Evolutionary conservation across 768 basidiomycete genomes (phyloP).

Genomic region (Panellus pusillus): DNA sequence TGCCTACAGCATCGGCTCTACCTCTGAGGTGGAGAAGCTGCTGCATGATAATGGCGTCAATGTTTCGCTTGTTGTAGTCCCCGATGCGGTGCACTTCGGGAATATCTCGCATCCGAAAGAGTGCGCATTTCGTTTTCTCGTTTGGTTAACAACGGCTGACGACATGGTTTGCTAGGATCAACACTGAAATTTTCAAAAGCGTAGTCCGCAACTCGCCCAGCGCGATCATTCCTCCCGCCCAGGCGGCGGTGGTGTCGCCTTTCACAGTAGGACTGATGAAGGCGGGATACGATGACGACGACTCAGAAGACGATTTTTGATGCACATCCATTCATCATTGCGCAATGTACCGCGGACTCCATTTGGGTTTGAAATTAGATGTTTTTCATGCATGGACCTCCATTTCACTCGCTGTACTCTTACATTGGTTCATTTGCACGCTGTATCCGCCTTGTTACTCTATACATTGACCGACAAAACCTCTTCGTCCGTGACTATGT

Average conservation of each 20-base stretch:
- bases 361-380: not conserved
- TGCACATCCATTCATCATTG: not conserved
- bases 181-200: conserved; percentile 10
- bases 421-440: not conserved
- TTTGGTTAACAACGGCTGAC: not conserved
- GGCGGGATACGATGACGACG: conserved; percentile 14
- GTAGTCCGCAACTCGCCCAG: conserved; percentile 12
- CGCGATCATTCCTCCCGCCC: conserved; percentile 11
- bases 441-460: not conserved
- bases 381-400: not conserved
- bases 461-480: conserved; percentile 14
- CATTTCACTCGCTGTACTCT: not conserved
- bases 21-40: conserved; percentile 17
- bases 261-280: conserved; percentile 19
- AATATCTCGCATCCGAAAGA: conserved; percentile 18
- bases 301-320: conserved; percentile 10
- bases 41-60: conserved; percentile 25
- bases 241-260: conserved; percentile 13
- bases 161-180: not conserved
- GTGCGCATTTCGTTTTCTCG: conserved; percentile 5
- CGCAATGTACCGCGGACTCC: not conserved
- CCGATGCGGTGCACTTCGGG: conserved; percentile 23
- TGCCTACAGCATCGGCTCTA: conserved; percentile 20
- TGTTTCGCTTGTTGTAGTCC: conserved; percentile 15
- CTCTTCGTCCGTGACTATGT: conserved; percentile 52